These are phyloP conservation scores for Andrographis paniculata DNA, from an alignment of 305 asterid genomes.

Conservation along the genomic window DNA sequence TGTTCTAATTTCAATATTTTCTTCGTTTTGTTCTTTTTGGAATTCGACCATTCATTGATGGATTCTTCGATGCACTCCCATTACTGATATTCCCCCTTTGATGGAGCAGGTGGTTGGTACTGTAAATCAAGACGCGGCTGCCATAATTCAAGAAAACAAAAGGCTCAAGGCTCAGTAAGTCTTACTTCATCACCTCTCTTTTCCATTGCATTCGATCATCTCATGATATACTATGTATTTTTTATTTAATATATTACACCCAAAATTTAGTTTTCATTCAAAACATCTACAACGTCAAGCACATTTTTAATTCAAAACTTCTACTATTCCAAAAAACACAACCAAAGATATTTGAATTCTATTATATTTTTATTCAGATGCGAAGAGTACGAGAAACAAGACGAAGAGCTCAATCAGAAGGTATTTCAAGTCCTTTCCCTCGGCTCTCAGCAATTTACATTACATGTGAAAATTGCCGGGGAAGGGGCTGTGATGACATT, in stretches of 20 bases:
- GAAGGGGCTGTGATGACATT: no score
- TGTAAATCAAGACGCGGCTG: conserved; percentile 39
- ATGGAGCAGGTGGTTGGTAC: conserved; percentile 20
- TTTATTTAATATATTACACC: no score
- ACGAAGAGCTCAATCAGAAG: conserved; percentile 55
- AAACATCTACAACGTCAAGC: background rate
- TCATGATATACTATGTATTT: no score
- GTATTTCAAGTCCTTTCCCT: conserved; percentile 31
- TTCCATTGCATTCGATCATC: no score
- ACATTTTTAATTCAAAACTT: no score
- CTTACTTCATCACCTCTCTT: conserved; percentile 13
- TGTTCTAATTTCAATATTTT: background rate
- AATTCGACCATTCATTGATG: background rate
- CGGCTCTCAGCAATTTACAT: no score
- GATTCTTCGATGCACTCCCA: background rate
- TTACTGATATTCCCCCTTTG: background rate
- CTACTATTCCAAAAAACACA: no score
- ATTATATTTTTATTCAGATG: conserved; percentile 41
- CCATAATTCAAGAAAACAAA: conserved; percentile 37
- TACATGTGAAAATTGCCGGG: no score
- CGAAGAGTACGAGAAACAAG: conserved; percentile 45
- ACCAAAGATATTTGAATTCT: background rate
- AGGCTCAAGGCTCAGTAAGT: conserved; percentile 51
- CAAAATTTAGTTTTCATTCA: no score
- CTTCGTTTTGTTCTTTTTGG: conserved; percentile 4